Base-by-base conservation (phyloP, 1,284 basidiomycete species). In the Prillingera fragicola region DNA sequence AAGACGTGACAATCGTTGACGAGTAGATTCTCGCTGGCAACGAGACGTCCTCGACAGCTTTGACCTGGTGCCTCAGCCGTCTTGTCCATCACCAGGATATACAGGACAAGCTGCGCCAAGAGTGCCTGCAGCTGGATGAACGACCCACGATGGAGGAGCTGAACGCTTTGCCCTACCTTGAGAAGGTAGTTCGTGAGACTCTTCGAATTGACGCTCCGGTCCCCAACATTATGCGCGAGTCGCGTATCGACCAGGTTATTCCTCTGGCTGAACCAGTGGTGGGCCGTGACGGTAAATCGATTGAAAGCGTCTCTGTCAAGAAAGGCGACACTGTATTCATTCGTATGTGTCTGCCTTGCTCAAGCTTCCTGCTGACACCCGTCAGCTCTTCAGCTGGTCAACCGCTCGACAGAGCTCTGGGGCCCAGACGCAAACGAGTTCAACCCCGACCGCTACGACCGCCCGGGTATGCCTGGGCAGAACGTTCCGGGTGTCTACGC, bases 51-150 rank as follows among this genome's bases (percentile, higher is more conserved):
- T 79, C 79, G 0, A 81, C 79, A 0, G 80, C 82, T 1, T 71
- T 85, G 1, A 78, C 82, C 5, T 90, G 85, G 85, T 79, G 78
- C 45, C 70, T 87, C 1, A 82, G 82, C 61, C 77, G 78, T 21
- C 78, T 88, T 15, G 73, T 80, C 0, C 73, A 72, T 25, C 61
- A 78, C 39, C 78, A 75, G 0, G 70, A 70, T 1, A 69, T 75
- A 7, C 87, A 88, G 62, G 54, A 59, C n/a, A 70, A 69, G 24
- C 73, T 89, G 2, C 77, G 83, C 4, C 65, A 67, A 5, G 81
- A 82, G 38, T 63, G 84, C 0, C 55, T 64, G 28, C 51, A 58
- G 15, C 63, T 65, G 3, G 78, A 81, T n/a, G 57, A 63, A 29
- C 44, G 56, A 32, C 62, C 67, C 18, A 49, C 40, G 38, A 71